These are phyloP conservation scores for Candolleomyces eurysporus DNA, from an alignment of 768 basidiomycete species.

Conservation along the genomic window DNA sequence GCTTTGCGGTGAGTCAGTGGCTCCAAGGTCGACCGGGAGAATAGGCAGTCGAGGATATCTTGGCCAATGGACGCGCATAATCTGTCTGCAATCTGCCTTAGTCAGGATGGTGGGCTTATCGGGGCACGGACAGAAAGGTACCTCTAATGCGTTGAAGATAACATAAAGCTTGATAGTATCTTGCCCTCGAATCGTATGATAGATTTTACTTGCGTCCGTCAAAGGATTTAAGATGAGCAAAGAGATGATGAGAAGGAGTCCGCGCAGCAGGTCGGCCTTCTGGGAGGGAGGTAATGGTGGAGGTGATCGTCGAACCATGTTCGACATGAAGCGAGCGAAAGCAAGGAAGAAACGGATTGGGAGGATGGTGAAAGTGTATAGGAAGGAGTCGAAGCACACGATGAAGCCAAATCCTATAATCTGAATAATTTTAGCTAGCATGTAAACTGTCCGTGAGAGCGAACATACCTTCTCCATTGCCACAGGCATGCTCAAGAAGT, in stretches of 20 bases:
- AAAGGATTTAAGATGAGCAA: constrained; percentile 73
- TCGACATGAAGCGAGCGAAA: constrained; percentile 49
- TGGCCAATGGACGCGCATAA: constrained; percentile 96
- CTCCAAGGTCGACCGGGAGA: constrained; percentile 87
- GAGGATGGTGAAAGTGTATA: constrained; percentile 96
- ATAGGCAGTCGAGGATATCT: constrained; percentile 94
- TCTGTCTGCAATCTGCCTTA: constrained; percentile 82
- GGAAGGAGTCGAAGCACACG: constrained; percentile 93
- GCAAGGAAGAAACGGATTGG: constrained; percentile 84
- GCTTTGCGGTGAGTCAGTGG: constrained; percentile 62
- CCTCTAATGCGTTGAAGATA: constrained; percentile 98
- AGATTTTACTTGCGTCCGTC: constrained; percentile 96
- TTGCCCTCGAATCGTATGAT: constrained; percentile 95
- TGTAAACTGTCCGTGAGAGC: neutral
- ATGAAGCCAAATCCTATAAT: constrained; percentile 90
- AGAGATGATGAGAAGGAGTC: constrained; percentile 71
- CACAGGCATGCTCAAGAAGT: constrained; percentile 89
- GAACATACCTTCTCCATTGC: constrained; percentile 87
- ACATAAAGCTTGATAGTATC: constrained; percentile 99
- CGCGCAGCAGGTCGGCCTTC: constrained; percentile 89
- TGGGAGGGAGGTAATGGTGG: constrained; percentile 78
- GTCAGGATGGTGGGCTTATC: constrained; percentile 4
- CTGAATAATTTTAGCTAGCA: constrained; percentile 33
- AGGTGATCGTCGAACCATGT: constrained; percentile 47
- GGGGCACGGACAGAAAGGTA: constrained; percentile 32